Percentiles rank a stretch among this genome's conserved stretches.
Conservation (phyloP, 1,139 yeast species). For the Geotrichum reessii region DNA sequence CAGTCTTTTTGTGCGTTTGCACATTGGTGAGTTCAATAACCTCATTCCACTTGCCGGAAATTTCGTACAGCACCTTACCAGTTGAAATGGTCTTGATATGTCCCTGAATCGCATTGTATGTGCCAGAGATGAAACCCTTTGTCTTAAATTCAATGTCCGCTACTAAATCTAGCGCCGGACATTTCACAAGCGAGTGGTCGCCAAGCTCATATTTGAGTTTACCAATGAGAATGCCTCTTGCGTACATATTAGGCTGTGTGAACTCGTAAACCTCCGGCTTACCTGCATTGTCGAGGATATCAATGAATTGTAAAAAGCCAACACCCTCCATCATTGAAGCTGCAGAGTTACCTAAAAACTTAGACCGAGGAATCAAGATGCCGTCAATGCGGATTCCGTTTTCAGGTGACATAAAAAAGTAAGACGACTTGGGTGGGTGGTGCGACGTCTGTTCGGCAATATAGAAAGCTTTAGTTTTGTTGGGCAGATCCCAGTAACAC, state of each 20-base stretch:
- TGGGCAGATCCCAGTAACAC: conserved; percentile 86
- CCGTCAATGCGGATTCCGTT: conserved; percentile 84
- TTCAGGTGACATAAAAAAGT: conserved; percentile 81
- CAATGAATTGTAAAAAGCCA: conserved; percentile 65
- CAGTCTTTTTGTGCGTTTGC: conserved; percentile 44
- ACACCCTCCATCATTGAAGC: conserved; percentile 96
- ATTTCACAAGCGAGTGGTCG: conserved; percentile 74
- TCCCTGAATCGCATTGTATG: conserved; percentile 87
- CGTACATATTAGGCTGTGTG: conserved; percentile 92
- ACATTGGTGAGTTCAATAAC: conserved; percentile 62
- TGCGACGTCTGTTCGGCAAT: conserved; percentile 93
- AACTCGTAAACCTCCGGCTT: conserved; percentile 61
- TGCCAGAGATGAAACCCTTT: conserved; percentile 88
- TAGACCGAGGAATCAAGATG: conserved; percentile 75
- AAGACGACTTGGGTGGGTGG: conserved; percentile 97
- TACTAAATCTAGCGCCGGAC: conserved; percentile 52
- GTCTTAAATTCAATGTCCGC: conserved; percentile 92
- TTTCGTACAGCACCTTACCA: conserved; percentile 55
- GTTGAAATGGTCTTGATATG: conserved; percentile 49
- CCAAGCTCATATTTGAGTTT: conserved; percentile 86
- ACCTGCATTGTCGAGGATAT: conserved; percentile 44
- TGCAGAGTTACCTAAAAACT: conserved; percentile 88
- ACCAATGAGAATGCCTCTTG: conserved; percentile 91
- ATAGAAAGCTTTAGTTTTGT: conserved; percentile 66
- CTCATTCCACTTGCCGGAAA: conserved; percentile 93